Evolutionary conservation across 2,329 filamentous ascomycete species (phyloP).

Genomic region (Dactylellina leptospora): DNA sequence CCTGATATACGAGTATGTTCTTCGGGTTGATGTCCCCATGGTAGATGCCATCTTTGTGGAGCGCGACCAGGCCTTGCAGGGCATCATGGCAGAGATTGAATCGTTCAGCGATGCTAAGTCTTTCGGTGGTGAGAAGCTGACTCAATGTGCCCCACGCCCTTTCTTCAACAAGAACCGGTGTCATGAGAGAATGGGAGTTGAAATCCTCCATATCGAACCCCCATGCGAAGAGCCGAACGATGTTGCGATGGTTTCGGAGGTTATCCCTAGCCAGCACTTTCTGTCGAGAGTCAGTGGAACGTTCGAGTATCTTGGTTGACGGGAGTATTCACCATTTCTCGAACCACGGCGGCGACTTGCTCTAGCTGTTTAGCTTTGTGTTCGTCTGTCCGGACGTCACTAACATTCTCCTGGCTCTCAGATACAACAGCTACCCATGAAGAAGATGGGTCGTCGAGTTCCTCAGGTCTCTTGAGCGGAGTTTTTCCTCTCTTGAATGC

Average conservation of each 20-base stretch:
- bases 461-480: conserved; percentile 28
- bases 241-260: conserved; percentile 31
- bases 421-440: conserved; percentile 50
- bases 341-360: conserved; percentile 35
- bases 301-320: no score
- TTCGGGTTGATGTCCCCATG: conserved; percentile 50
- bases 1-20: conserved; percentile 49
- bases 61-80: conserved; percentile 31
- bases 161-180: conserved; percentile 41
- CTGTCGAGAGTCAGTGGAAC: conserved; percentile 4
- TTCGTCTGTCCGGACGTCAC: conserved; percentile 23
- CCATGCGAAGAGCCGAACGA: conserved; percentile 48
- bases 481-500: conserved; percentile 47
- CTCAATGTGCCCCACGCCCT: conserved; percentile 45
- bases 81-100: conserved; percentile 48
- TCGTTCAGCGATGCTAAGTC: conserved; percentile 9
- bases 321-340: conserved; percentile 38
- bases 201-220: conserved; percentile 51
- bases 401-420: conserved; percentile 38
- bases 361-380: conserved; percentile 41
- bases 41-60: conserved; percentile 36
- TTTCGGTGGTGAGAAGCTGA: conserved; percentile 30
- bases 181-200: conserved; percentile 34
- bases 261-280: conserved; percentile 38
- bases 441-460: conserved; percentile 37